These are phyloP conservation scores for Dentiscutata heterogama DNA, from an alignment of 371 early-diverging fungal genomes.

Conservation along the genomic window DNA sequence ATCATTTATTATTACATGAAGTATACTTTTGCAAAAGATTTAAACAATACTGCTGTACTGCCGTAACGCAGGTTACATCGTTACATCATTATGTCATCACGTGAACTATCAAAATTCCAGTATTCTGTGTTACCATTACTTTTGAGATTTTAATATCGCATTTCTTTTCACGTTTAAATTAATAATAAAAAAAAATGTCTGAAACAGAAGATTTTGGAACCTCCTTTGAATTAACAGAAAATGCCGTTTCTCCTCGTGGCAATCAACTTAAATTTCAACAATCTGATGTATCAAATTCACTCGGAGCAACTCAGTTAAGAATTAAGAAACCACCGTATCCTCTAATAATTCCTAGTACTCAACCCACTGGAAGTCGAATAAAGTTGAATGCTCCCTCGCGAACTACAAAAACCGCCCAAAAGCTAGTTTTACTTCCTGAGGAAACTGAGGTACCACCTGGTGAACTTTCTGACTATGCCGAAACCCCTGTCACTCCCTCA, in stretches of 20 bases:
- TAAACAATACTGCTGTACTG: too few species aligned
- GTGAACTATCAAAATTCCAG: too few species aligned
- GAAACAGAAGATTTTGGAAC: background rate
- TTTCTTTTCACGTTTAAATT: background rate
- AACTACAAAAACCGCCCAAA: slow-evolving; percentile 92
- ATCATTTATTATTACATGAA: too few species aligned
- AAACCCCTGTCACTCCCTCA: background rate
- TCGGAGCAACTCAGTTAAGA: background rate
- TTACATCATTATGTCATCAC: too few species aligned
- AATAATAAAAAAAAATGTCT: background rate
- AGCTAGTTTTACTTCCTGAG: slow-evolving; percentile 89
- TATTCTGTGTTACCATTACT: too few species aligned
- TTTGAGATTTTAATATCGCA: too few species aligned
- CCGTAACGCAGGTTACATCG: too few species aligned
- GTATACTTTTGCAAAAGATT: too few species aligned
- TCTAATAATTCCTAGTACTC: background rate
- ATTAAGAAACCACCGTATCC: background rate
- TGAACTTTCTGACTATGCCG: slow-evolving; percentile 44
- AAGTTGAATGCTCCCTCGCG: slow-evolving; percentile 62
- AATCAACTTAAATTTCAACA: background rate
- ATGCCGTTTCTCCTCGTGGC: too few species aligned
- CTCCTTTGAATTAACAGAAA: background rate
- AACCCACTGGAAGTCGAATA: background rate
- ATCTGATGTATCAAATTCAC: background rate
- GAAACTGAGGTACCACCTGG: slow-evolving; percentile 65